A percentile compares a stretch with the other conserved stretches of the same genome.
Conservation (phyloP, 345 rosid genomes). For the Gossypium rotundifolium region DNA sequence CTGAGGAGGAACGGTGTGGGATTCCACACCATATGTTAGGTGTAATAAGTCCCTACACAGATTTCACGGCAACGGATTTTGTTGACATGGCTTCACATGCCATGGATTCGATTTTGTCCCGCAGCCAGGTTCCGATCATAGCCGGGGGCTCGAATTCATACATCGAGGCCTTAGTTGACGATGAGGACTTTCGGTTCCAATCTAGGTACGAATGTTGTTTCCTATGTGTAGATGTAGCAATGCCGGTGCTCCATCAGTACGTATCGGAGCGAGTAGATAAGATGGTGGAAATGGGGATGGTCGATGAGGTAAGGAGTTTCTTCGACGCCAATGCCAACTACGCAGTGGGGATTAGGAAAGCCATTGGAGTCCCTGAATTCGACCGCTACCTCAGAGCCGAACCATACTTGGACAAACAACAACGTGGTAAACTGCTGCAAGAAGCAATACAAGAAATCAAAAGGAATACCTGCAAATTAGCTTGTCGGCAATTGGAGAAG, state of each 20-base stretch:
- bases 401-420: slow-evolving; percentile 23
- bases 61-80: slow-evolving; percentile 47
- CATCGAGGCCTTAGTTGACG: slow-evolving; percentile 52
- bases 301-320: slow-evolving; percentile 53
- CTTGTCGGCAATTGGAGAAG: slow-evolving; percentile 57
- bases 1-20: slow-evolving; percentile 48
- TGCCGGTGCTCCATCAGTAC: slow-evolving; percentile 38
- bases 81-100: slow-evolving; percentile 37
- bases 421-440: slow-evolving; percentile 25
- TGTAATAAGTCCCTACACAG: slow-evolving; percentile 26
- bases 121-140: slow-evolving; percentile 55
- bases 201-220: slow-evolving; percentile 48
- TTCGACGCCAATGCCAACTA: slow-evolving; percentile 36
- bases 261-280: slow-evolving; percentile 59
- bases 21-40: slow-evolving; percentile 81
- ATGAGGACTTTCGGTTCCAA: slow-evolving; percentile 24
- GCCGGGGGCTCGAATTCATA: slow-evolving; percentile 85
- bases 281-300: slow-evolving; percentile 67
- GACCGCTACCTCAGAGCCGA: slow-evolving; percentile 44
- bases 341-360: slow-evolving; percentile 40
- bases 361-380: slow-evolving; percentile 77
- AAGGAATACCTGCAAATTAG: slow-evolving; percentile 44
- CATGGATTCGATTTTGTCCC: slow-evolving; percentile 37
- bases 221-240: slow-evolving; percentile 67
- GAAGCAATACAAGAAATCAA: slow-evolving; percentile 53